phyloP scores from a whole-genome alignment of 2,329 filamentous ascomycete genomes.

The Neurospora sp. region DNA sequence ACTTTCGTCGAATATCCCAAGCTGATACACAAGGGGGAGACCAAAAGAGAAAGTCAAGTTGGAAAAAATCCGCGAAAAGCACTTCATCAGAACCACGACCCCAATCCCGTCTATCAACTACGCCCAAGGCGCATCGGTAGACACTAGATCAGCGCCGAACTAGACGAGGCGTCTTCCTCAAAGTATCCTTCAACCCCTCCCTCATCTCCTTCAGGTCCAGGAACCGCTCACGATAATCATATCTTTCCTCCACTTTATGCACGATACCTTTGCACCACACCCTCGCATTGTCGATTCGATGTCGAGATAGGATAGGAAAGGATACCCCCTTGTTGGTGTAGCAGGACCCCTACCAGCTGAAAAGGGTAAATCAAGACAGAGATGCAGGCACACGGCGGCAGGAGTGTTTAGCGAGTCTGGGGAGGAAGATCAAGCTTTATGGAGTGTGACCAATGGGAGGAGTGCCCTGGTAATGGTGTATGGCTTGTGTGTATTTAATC shows the following conservation, averaged over 20 bases:
- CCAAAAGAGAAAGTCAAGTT: background rate
- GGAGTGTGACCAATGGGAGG: constrained; percentile 5
- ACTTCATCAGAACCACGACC: background rate
- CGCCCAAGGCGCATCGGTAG: background rate
- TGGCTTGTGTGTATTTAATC: background rate
- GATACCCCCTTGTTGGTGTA: background rate
- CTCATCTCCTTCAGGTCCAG: background rate
- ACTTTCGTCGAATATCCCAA: background rate
- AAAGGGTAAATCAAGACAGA: background rate
- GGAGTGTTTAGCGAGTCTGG: background rate
- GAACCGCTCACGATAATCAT: background rate
- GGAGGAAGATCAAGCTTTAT: background rate
- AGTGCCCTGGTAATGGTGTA: constrained; percentile 8
- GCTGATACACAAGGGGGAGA: background rate
- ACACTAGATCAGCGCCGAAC: background rate
- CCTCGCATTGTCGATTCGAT: background rate
- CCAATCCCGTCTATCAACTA: background rate
- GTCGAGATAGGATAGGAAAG: background rate
- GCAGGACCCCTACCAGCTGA: constrained; percentile 15
- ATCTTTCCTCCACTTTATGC: background rate
- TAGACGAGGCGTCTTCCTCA: background rate
- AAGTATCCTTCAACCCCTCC: background rate
- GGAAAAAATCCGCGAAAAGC: background rate
- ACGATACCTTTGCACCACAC: background rate
- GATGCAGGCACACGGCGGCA: background rate